phyloP scores from a whole-genome alignment of 108 stramenopile genomes.

The Hondaea fermentalgiana region DNA sequence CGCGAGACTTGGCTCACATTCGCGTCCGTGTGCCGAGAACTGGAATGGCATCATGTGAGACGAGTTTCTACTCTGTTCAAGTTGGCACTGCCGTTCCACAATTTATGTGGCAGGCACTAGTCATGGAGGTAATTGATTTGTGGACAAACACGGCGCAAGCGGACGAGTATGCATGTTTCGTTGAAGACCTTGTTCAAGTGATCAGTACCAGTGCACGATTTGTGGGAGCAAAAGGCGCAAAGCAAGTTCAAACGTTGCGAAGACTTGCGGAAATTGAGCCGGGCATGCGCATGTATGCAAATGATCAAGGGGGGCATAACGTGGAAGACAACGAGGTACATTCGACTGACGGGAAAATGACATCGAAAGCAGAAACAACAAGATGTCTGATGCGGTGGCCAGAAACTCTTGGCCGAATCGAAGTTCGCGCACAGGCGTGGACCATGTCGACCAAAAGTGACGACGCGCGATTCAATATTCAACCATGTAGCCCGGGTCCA shows the following conservation, averaged over 20 bases:
- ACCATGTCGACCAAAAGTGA: neutral
- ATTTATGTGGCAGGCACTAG: neutral
- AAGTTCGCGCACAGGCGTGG: neutral
- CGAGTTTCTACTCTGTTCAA: no score
- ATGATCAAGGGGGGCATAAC: neutral
- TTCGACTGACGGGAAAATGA: no score
- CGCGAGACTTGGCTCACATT: neutral
- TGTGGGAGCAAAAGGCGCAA: neutral
- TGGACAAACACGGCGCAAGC: conserved; percentile 12
- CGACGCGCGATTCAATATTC: neutral
- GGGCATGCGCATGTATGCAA: neutral
- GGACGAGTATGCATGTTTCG: neutral
- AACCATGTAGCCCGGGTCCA: neutral
- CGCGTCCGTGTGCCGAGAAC: no score
- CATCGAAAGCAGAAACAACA: no score
- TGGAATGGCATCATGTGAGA: no score
- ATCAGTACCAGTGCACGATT: neutral
- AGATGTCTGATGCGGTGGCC: neutral
- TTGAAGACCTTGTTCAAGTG: neutral
- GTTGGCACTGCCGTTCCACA: neutral
- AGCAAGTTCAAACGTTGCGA: neutral
- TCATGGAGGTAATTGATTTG: neutral
- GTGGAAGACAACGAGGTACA: neutral
- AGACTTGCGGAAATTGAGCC: neutral
- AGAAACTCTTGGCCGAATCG: neutral